Base-by-base conservation (phyloP, 1,284 basidiomycete genomes). In the Trametes hirsuta region DNA sequence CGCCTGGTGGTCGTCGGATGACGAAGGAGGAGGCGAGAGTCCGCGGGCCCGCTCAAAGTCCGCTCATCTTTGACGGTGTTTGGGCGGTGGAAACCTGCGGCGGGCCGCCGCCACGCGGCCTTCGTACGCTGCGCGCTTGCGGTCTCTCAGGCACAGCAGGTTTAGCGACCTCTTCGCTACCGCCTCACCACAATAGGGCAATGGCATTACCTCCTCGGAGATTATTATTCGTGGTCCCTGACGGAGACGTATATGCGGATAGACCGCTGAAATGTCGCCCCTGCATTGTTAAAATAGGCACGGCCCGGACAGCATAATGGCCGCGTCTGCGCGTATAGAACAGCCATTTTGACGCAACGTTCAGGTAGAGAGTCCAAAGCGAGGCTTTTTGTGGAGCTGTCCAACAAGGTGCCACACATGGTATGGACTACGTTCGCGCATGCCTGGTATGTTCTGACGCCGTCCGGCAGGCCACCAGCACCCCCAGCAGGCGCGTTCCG, bases 21-120 rank as follows among this genome's bases (percentile, higher is more conserved):
- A 39, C 22, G 12, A 6, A 15, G 15, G 47, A 18, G 30, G 30
- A 30, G 2, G 30, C 30, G 30, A 45, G 41, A 46, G 30, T 52
- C 52, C 52, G 52, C 41, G 41, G 52, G 34, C 42, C 52, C 52
- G 52, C 52, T 53, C 52, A 53, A 53, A 53, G 35, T 37, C 52
- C 52, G 52, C 35, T 35, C 18, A 53, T 53, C 52, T 46, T 42
- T 42, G 52, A 46, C 41, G 52, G 52, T 22, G 52, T 53, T 53
- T 53, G 42, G 24, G 34, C 42, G 52, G 52, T 12, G 22, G 14
- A 6, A 24, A 24, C 44, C 22, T 24, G 30, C 44, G 44, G 44
- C 10, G 21, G 21, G 44, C 12, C 21, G 10, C 44, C 44, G 42
- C 11, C 36, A 30, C 39, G 40, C 49, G 49, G 39, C 25, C 39